phyloP scores from a whole-genome alignment of 805 yeast species.

The Ogataea chonburiensis region DNA sequence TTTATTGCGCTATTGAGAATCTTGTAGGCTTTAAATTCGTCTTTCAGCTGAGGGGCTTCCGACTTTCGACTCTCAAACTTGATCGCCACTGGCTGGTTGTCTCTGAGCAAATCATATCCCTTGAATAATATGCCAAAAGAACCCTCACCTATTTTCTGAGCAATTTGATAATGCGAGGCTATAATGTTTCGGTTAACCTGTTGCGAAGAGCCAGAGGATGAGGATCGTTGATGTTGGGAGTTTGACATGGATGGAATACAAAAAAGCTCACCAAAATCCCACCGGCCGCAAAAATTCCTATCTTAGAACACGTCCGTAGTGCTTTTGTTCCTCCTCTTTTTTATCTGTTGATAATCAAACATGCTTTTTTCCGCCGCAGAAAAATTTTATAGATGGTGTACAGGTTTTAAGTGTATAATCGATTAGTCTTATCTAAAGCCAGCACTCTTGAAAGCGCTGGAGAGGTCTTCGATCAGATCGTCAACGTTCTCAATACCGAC shows the following conservation, averaged over 20 bases:
- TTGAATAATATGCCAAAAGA: conserved; percentile 84
- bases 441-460: conserved; percentile 63
- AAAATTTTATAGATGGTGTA: conserved; percentile 13
- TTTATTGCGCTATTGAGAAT: conserved; percentile 57
- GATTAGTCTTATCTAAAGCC: conserved; percentile 41
- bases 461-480: conserved; percentile 80
- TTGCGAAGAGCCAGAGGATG: conserved; percentile 21
- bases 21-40: conserved; percentile 77
- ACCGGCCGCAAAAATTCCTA: not conserved
- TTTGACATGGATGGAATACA: conserved; percentile 6
- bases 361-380: conserved; percentile 11
- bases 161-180: conserved; percentile 72
- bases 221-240: conserved; percentile 18
- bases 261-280: conserved; percentile 4
- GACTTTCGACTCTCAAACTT: conserved; percentile 79
- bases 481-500: conserved; percentile 84
- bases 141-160: conserved; percentile 85
- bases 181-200: conserved; percentile 33
- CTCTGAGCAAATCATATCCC: conserved; percentile 70
- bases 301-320: conserved; percentile 2
- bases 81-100: conserved; percentile 63
- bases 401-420: not conserved
- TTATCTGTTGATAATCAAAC: conserved; percentile 10
- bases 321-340: conserved; percentile 11
- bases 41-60: conserved; percentile 81